A percentile compares a stretch with the other conserved stretches of the same genome.
Conservation (phyloP, 1,284 basidiomycete genomes). For the Pholiota adiposa region DNA sequence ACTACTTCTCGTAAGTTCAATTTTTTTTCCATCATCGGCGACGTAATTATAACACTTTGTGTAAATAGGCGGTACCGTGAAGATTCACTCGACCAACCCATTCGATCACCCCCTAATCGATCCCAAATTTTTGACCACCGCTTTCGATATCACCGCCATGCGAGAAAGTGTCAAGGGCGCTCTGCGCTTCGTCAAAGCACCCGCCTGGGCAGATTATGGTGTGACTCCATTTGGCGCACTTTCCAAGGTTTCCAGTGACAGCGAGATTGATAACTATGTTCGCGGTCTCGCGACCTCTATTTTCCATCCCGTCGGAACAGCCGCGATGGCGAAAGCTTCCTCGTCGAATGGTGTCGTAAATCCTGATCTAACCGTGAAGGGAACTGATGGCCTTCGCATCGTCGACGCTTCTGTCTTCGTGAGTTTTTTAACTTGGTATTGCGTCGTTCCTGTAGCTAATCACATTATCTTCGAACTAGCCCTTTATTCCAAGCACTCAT, state of each 20-base stretch:
- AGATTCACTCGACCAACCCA: conserved; percentile 38
- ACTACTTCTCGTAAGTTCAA: neutral
- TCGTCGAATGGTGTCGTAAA: conserved; percentile 44
- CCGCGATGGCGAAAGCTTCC: conserved; percentile 37
- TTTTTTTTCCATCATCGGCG: neutral
- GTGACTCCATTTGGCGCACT: conserved; percentile 30
- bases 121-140: conserved; percentile 34
- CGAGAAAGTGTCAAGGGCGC: conserved; percentile 35
- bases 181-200: conserved; percentile 33
- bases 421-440: conserved; percentile 18
- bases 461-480: neutral
- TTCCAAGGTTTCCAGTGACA: conserved; percentile 37
- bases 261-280: conserved; percentile 39
- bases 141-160: conserved; percentile 40
- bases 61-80: conserved; percentile 43
- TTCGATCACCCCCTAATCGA: conserved; percentile 44
- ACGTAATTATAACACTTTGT: conserved; percentile 3
- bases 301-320: conserved; percentile 46
- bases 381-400: conserved; percentile 43
- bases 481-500: conserved; percentile 25
- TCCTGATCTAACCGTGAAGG: conserved; percentile 46
- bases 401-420: conserved; percentile 47
- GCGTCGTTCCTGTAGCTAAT: conserved; percentile 7
- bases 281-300: conserved; percentile 37
- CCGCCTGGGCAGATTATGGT: conserved; percentile 40